Base-by-base conservation (phyloP, 495 filamentous ascomycete species). In the Thermothielavioides terrestris region DNA sequence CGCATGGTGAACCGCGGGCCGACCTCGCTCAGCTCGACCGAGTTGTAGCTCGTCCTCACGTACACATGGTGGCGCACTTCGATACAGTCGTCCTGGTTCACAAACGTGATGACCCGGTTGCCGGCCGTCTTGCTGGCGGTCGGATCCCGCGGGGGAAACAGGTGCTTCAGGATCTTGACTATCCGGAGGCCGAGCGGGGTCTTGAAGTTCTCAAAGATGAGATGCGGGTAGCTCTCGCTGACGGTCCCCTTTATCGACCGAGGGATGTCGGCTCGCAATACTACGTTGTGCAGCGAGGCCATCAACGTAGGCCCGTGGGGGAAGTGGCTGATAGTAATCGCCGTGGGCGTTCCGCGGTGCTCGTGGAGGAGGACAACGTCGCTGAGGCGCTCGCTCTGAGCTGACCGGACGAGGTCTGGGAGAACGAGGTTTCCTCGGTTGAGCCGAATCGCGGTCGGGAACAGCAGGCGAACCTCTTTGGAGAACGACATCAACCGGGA, bases 1-100 rank as follows among this genome's bases (percentile, higher is more conserved):
- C 86, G 79, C 89, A 99, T 94, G 5, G 90, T 94, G 85, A 97
- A 94, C 48, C 92, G 76, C 4, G 92, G 92, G 0, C 92, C 92
- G 35, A 98, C 94, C 66, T 98, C 92, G 15, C 88, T 86, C 53
- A 98, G 68, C 68, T 97, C 91, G 10, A 97, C 89, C 52, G 83
- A 85, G 56, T 90, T 78, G 62, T 89, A 92, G 14, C 85, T 80
- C 6, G 87, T 92, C 67, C 83, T 82, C 14, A 76, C 73, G 38
- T 73, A 76, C 23, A 76, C 71, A 47, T 76, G 71, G 46, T 76
- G 73, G 8, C 73, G 64, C 32, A 74, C 67, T 54, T 96, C 91
- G 40, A 97, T 91, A 52, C 79, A 86, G 59, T 97, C 92, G 60
- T 97, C 91, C 46, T 89, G 87, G 58, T 95, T 95, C 58, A 88